Percentiles rank a stretch among this genome's conserved stretches.
Conservation (phyloP, 2,329 filamentous ascomycete species). For the Mariannaea elegans region DNA sequence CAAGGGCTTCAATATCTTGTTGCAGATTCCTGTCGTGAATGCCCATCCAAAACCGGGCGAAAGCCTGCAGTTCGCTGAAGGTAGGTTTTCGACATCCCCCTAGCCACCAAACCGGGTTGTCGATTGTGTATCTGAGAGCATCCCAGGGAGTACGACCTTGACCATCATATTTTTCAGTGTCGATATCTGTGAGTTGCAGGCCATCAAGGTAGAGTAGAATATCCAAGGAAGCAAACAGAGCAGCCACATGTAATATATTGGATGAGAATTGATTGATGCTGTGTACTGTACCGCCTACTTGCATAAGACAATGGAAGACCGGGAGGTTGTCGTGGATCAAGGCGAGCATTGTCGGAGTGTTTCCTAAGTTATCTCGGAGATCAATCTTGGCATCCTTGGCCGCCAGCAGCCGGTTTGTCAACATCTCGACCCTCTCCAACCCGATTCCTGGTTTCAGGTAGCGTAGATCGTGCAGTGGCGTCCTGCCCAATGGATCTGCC, state of each 20-base stretch:
- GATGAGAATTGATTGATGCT: rapidly evolving
- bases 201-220: not conserved
- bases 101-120: no score
- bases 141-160: not conserved
- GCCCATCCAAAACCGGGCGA: no score
- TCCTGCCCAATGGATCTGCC: rapidly evolving
- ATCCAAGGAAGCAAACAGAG: rapidly evolving
- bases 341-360: rapidly evolving
- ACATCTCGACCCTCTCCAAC: rapidly evolving
- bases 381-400: not conserved
- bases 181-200: not conserved
- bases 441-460: rapidly evolving
- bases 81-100: no score
- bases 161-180: not conserved
- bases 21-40: no score
- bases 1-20: no score
- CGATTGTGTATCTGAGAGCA: not conserved
- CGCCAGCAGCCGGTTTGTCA: not conserved
- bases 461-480: not conserved
- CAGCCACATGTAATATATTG: rapidly evolving
- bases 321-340: rapidly evolving
- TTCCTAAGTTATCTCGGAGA: rapidly evolving
- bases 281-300: not conserved
- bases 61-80: no score
- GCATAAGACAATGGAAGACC: not conserved